Evolutionary conservation across 1,284 basidiomycete genomes (phyloP).

Genomic region (Cystobasidium pallidum): DNA sequence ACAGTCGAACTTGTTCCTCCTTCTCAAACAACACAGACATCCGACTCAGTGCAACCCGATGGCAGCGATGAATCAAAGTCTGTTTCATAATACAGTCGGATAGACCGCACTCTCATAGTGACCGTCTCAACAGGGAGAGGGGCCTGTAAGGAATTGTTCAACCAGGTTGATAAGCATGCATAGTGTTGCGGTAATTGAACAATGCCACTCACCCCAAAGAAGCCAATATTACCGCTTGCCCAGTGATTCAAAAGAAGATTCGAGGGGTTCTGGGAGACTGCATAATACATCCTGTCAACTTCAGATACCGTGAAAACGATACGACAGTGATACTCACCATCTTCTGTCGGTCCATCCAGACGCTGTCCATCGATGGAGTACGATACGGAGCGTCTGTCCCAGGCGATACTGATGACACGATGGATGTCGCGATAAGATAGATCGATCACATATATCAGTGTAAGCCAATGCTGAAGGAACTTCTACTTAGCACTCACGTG

Average conservation of each 20-base stretch:
- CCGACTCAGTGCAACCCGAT: background rate
- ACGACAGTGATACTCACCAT: too few species aligned
- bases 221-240: slow-evolving; percentile 17
- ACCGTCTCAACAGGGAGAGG: background rate
- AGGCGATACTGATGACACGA: slow-evolving; percentile 8
- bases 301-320: too few species aligned
- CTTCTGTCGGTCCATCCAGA: slow-evolving; percentile 6
- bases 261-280: slow-evolving; percentile 4
- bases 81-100: slow-evolving; percentile 17
- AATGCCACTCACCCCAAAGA: slow-evolving; percentile 10
- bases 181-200: background rate
- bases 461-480: background rate
- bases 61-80: slow-evolving; percentile 13
- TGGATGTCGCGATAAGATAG: background rate
- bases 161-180: background rate
- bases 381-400: background rate
- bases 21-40: slow-evolving; percentile 18
- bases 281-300: too few species aligned
- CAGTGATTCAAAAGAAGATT: slow-evolving; percentile 15
- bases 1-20: background rate
- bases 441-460: background rate
- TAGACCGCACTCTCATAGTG: background rate
- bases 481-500: slow-evolving; percentile 9
- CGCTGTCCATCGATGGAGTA: slow-evolving; percentile 29
- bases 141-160: background rate